These are phyloP conservation scores for Tetrahymena thermophila DNA, from an alignment of 73 alveolate species.

Conservation along the genomic window DNA sequence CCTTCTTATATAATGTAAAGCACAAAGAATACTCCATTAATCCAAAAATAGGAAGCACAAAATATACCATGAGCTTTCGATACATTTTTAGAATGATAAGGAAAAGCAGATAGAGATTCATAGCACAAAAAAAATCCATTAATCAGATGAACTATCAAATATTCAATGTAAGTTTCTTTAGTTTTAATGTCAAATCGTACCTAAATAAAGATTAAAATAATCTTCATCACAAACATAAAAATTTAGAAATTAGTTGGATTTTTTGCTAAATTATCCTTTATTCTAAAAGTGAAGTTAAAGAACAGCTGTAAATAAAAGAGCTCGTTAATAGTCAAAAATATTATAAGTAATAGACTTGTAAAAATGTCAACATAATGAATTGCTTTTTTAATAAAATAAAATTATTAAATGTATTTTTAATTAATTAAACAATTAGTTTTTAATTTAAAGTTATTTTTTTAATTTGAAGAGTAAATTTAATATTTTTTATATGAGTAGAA, in stretches of 20 bases:
- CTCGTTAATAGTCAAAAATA: not conserved
- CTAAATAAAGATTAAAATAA: constrained; percentile 8
- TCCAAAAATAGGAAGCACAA: constrained; percentile 34
- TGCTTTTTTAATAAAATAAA: not conserved
- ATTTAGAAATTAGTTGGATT: constrained; percentile 35
- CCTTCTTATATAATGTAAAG: constrained; percentile 1
- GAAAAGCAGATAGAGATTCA: constrained; percentile 21
- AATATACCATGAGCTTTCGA: constrained; percentile 35
- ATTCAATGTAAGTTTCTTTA: constrained; percentile 3
- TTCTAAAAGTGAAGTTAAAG: constrained; percentile 33
- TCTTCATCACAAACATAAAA: not conserved
- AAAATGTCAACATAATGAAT: constrained; percentile 3
- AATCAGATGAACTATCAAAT: constrained; percentile 12
- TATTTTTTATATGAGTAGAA: no score
- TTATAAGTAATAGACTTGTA: not conserved
- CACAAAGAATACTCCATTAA: constrained; percentile 17
- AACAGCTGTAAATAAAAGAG: constrained; percentile 10
- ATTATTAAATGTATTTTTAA: no score
- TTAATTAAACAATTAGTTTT: no score
- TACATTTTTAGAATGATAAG: constrained; percentile 35
- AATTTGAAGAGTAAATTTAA: no score
- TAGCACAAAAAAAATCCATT: constrained; percentile 10
- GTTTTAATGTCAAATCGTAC: not conserved
- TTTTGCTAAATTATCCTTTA: constrained; percentile 19
- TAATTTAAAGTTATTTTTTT: no score